phyloP scores from a whole-genome alignment of 2,329 filamentous ascomycete genomes.

The Penicillium frequentans region DNA sequence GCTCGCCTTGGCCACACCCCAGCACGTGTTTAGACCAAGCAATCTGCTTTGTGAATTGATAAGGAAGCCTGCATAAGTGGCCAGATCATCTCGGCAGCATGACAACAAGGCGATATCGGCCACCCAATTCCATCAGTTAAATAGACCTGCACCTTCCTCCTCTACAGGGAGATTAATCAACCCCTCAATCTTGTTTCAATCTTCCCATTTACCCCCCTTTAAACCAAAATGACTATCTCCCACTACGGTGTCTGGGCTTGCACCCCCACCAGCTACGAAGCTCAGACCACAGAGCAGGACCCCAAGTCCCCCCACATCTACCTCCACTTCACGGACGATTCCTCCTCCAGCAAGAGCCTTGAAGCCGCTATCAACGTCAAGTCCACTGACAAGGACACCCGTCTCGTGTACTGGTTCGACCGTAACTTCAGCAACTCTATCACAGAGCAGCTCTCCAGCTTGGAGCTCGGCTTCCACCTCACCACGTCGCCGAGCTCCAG shows the following conservation, averaged over 20 bases:
- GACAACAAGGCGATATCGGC: background rate
- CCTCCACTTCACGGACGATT: conserved; percentile 27
- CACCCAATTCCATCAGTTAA: background rate
- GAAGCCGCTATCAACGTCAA: conserved; percentile 36
- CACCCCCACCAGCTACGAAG: conserved; percentile 17
- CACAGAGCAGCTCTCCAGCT: conserved; percentile 19
- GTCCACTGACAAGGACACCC: conserved; percentile 27
- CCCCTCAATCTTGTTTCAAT: background rate
- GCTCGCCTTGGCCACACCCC: background rate
- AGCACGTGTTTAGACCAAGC: conserved; percentile 7
- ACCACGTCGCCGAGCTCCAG: conserved; percentile 8
- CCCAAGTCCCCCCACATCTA: conserved; percentile 31
- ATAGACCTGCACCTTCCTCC: background rate
- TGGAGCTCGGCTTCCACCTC: conserved; percentile 27
- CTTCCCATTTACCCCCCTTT: background rate
- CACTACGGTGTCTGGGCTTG: conserved; percentile 24
- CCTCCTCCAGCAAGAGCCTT: conserved; percentile 11
- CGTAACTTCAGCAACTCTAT: conserved; percentile 27
- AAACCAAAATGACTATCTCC: conserved; percentile 13
- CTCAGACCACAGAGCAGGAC: conserved; percentile 17
- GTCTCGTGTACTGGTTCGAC: conserved; percentile 36
- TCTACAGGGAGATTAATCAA: too few relatives aligned
- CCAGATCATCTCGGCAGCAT: background rate
- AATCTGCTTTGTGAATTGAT: conserved; percentile 1
- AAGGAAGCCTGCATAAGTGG: background rate